Conservation (phyloP, 2,329 filamentous ascomycete genomes). For the Pseudogymnoascus destructans region DNA sequence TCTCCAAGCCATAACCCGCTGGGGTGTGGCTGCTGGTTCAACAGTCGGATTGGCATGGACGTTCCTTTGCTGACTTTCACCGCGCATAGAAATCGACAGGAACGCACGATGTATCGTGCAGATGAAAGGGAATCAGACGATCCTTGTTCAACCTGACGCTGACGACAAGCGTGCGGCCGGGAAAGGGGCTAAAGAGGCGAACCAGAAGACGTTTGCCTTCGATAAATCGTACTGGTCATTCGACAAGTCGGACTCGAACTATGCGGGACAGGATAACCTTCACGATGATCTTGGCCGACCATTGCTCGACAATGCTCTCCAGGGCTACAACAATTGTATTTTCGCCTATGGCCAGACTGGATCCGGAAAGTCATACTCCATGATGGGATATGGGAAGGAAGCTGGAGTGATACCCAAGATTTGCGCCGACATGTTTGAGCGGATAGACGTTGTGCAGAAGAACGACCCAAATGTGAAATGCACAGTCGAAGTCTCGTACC, state of each 20-base stretch:
- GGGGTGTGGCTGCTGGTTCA: conserved; percentile 9
- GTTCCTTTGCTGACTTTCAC: conserved; percentile 11
- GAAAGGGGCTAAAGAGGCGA: conserved; percentile 58
- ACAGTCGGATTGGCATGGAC: background rate
- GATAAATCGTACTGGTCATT: conserved; percentile 99
- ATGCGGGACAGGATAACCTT: conserved; percentile 79
- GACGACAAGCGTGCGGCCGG: conserved; percentile 42
- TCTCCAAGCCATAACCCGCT: background rate
- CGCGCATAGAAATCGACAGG: conserved; percentile 63
- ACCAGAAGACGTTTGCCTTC: conserved; percentile 81
- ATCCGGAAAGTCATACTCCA: conserved; percentile 97
- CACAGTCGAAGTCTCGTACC: conserved; percentile 94
- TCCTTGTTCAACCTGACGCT: conserved; percentile 56
- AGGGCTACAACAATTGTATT: conserved; percentile 99
- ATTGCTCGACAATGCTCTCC: conserved; percentile 92
- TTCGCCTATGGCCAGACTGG: conserved; percentile 98
- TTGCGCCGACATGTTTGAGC: conserved; percentile 92
- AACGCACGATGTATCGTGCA: conserved; percentile 92
- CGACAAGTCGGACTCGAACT: conserved; percentile 64
- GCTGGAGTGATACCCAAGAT: conserved; percentile 93
- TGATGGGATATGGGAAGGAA: conserved; percentile 99
- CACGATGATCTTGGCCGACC: conserved; percentile 81
- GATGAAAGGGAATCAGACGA: conserved; percentile 87
- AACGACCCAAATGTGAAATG: conserved; percentile 63
- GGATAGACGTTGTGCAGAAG: conserved; percentile 57